phyloP scores from a whole-genome alignment of 2,329 filamentous ascomycete species.

The Teratosphaeria zuluensis region DNA sequence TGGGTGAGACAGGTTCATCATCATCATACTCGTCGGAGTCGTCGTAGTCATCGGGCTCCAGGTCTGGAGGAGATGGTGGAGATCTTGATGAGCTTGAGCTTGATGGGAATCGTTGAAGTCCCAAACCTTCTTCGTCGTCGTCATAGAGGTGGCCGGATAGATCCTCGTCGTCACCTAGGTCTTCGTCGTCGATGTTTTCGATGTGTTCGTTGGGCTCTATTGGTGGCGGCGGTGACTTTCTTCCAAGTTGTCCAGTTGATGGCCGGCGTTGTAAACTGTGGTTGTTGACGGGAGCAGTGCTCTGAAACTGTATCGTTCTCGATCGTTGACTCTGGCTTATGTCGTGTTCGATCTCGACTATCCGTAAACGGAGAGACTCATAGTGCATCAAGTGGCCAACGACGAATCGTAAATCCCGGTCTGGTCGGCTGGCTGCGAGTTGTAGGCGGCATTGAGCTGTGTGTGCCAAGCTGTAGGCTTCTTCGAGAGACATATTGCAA shows the following conservation, averaged over 20 bases:
- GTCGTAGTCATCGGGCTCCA: constrained; percentile 18
- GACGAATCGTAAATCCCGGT: constrained; percentile 26
- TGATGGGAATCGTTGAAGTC: constrained; percentile 22
- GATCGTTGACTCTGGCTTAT: constrained; percentile 16
- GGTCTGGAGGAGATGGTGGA: constrained; percentile 11
- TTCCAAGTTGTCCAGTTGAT: constrained; percentile 15
- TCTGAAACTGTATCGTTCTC: constrained; percentile 14
- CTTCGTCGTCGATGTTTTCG: constrained; percentile 12
- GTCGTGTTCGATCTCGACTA: constrained; percentile 28
- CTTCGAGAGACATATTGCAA: constrained; percentile 16
- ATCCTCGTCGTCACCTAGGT: constrained; percentile 8
- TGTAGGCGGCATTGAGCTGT: constrained; percentile 26
- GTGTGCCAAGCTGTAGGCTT: constrained; percentile 26
- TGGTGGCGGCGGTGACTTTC: constrained; percentile 18
- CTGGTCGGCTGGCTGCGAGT: constrained; percentile 22
- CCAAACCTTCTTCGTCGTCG: constrained; percentile 18
- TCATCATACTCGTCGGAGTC: constrained; percentile 19
- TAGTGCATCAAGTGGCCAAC: constrained; percentile 28
- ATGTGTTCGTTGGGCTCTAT: constrained; percentile 1
- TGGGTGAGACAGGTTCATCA: constrained; percentile 18
- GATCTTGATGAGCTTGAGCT: constrained; percentile 11
- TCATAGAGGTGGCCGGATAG: constrained; percentile 8
- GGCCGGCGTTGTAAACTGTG: constrained; percentile 10
- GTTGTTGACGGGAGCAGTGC: constrained; percentile 15
- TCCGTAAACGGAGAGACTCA: constrained; percentile 23